Evolutionary conservation across 2,329 filamentous ascomycete species (phyloP).

Genomic region (Chalaropsis thielavioides): DNA sequence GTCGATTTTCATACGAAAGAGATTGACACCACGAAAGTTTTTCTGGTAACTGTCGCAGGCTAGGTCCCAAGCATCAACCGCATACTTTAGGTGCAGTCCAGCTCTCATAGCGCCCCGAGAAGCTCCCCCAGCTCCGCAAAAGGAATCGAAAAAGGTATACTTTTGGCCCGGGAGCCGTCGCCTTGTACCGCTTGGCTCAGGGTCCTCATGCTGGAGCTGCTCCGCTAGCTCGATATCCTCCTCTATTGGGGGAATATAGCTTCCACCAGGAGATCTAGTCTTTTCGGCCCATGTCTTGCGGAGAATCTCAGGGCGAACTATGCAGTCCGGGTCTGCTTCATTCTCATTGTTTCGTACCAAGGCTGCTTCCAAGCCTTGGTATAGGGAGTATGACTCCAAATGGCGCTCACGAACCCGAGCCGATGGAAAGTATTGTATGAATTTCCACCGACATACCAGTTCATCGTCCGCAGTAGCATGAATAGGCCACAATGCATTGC

Average conservation of each 20-base stretch:
- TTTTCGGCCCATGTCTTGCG: conserved; percentile 24
- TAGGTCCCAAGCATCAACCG: conserved; percentile 45
- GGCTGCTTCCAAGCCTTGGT: conserved; percentile 27
- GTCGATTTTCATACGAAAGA: conserved; percentile 35
- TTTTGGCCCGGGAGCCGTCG: conserved; percentile 26
- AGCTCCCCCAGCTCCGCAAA: conserved; percentile 58
- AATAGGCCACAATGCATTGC: conserved; percentile 38
- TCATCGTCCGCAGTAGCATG: conserved; percentile 25
- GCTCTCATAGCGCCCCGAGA: conserved; percentile 46
- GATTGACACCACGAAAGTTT: conserved; percentile 41
- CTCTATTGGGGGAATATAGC: conserved; percentile 6
- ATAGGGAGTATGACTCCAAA: conserved; percentile 18
- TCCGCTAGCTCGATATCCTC: background rate
- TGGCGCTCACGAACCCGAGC: conserved; percentile 16
- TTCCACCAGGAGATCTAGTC: conserved; percentile 14
- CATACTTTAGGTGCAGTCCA: conserved; percentile 45
- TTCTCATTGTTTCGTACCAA: conserved; percentile 24
- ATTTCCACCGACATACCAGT: conserved; percentile 41
- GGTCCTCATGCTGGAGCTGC: background rate
- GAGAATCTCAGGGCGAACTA: conserved; percentile 23
- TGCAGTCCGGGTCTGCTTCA: conserved; percentile 23
- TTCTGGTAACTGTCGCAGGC: conserved; percentile 43
- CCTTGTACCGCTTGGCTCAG: background rate
- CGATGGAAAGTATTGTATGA: conserved; percentile 23
- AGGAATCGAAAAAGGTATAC: conserved; percentile 58